Evolutionary conservation across 768 basidiomycete genomes (phyloP), one percentile per base, ranked within the genome.

Genomic region (Auricularia cornea): DNA sequence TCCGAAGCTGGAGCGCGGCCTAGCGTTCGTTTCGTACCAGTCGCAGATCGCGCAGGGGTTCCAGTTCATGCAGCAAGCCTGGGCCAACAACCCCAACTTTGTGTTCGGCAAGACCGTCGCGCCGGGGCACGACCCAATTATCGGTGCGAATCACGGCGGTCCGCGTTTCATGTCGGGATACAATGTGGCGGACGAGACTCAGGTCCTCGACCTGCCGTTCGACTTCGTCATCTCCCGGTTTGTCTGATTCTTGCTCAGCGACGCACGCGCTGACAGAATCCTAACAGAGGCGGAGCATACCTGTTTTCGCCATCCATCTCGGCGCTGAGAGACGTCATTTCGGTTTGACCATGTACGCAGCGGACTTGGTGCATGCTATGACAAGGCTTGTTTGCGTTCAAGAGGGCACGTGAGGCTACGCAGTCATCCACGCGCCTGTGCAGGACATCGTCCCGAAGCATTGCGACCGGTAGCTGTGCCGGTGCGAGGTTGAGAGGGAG

Each of bases 51-150:
- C 26, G 23, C 28, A 57, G 26, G 54, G 54, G 18, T 57, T 57
- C 54, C 54, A 31, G 54, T 57, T 57, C 54, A 57, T 57, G 18
- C 73, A 75, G 64, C 60, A 48, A 40, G 52, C 54, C 2, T 57
- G 54, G 54, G 54, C 54, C 18, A 57, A 57, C 54, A 31, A 57
- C 20, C 54, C 54, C 28, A 57, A 57, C 54, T 57, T 57, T 26
- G 54, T 57, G 10, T 28, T 28, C 28, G 28, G 26, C 57, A 31
- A 59, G 63, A 26, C 23, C 59, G 10, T 61, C 64, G 66, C 70
- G 30, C 71, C 68, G 14, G 82, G 83, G 5, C 72, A 81, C 63
- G 83, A 83, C 66, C 79, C 82, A 33, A 73, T 82, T 59, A 79
- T 81, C 60, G 81, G 81, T 20, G 62, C 65, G 8, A 63, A 63